Conservation (phyloP, 306 rosid genomes). For the Bauhinia variegata region DNA sequence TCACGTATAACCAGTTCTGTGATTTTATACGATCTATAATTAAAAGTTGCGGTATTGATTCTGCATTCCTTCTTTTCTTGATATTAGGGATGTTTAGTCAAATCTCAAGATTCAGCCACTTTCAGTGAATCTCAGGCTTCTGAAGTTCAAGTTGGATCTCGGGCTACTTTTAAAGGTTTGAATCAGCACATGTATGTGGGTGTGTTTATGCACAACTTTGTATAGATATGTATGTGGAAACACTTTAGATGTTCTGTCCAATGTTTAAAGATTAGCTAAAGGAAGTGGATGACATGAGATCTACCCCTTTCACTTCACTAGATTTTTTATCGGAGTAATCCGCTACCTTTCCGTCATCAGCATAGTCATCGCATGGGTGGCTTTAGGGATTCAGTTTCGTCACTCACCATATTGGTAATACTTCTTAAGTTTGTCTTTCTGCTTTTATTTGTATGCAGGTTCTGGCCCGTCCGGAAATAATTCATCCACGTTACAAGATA, state of each 20-base stretch:
- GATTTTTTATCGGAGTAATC: background rate
- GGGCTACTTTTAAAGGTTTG: conserved; percentile 68
- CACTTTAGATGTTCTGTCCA: background rate
- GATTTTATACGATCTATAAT: conserved; percentile 4
- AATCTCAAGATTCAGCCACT: conserved; percentile 56
- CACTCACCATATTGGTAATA: conserved; percentile 25
- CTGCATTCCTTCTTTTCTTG: conserved; percentile 31
- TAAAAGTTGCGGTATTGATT: background rate
- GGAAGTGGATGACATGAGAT: conserved; percentile 9
- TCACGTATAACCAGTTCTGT: background rate
- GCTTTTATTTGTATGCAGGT: conserved; percentile 52
- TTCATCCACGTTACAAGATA: conserved; percentile 60
- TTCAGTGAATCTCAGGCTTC: conserved; percentile 62
- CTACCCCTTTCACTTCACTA: background rate
- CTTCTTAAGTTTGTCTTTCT: conserved; percentile 11
- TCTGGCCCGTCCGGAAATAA: conserved; percentile 50
- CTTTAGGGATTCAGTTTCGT: conserved; percentile 21
- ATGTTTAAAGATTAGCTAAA: conserved; percentile 2
- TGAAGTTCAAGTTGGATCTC: conserved; percentile 51
- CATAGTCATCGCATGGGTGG: background rate
- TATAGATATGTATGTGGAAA: conserved; percentile 23
- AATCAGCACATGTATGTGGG: conserved; percentile 6
- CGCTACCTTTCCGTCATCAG: background rate
- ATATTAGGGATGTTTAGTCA: conserved; percentile 60
- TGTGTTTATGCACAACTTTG: conserved; percentile 17